These are phyloP conservation scores for Neobulgaria alba DNA, from an alignment of 2,329 filamentous ascomycete species.

Conservation along the genomic window DNA sequence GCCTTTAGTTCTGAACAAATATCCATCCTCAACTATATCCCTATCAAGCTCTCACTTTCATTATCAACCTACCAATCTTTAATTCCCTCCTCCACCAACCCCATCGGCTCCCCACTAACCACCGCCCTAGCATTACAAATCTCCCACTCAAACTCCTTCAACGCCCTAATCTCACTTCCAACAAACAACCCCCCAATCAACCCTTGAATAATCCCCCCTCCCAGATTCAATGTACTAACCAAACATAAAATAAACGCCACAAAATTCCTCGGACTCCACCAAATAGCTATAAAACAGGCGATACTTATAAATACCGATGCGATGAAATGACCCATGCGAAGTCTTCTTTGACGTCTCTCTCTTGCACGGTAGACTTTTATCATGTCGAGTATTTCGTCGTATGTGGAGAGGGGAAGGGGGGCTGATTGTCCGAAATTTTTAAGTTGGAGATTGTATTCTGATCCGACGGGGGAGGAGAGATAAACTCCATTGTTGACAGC, in stretches of 20 bases:
- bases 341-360: constrained; percentile 62
- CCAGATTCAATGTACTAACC: constrained; percentile 67
- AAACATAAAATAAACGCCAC: constrained; percentile 75
- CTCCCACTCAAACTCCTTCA: constrained; percentile 94
- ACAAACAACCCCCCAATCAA: constrained; percentile 84
- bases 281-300: constrained; percentile 71
- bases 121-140: constrained; percentile 55
- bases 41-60: not conserved
- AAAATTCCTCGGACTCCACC: constrained; percentile 73
- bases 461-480: constrained; percentile 18
- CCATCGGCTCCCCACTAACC: constrained; percentile 23
- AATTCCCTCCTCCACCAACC: constrained; percentile 18
- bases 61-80: constrained; percentile 24
- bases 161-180: constrained; percentile 67
- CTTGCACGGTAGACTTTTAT: constrained; percentile 60
- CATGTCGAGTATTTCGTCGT: constrained; percentile 66
- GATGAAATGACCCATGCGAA: constrained; percentile 68
- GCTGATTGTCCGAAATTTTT: constrained; percentile 6
- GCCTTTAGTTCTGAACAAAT: no score
- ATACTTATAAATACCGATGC: constrained; percentile 57
- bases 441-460: constrained; percentile 22
- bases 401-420: constrained; percentile 41
- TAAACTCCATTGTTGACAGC: constrained; percentile 22
- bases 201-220: constrained; percentile 71
- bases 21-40: no score